Evolutionary conservation across 768 basidiomycete species (phyloP), one percentile per base, ranked within the genome.

Genomic region (Strobilomyces dryophilus): DNA sequence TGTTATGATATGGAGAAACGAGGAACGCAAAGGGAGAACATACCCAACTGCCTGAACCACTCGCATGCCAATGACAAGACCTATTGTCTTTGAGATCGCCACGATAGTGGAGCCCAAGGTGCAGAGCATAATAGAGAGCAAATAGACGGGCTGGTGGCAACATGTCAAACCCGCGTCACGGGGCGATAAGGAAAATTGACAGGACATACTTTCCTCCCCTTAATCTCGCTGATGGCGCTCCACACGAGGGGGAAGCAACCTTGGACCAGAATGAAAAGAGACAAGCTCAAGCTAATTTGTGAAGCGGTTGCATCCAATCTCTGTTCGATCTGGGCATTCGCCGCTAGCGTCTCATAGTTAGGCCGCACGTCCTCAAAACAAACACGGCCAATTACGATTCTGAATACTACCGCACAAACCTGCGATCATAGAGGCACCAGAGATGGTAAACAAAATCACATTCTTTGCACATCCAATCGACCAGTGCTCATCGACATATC

Each of bases 251-350:
- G 53, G 17, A 82, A 62, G 12, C 72, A 64, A 1, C 90, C 90
- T 67, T 92, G 91, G 4, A 85, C 57, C 3, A 86, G 72, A 49
- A 91, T 87, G 66, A 84, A 92, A 12, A 89, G 54, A 0, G 89
- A 85, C 18, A 91, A 68, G 53, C 79, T 85, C 64, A 82, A 72
- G 45, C 87, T 85, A 53, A 93, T 84, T 51, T 87, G 74, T 1
- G 76, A 71, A 32, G 77, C 72, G 0, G 80, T 81, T 4, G 88
- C 82, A 34, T 79, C 77, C 20, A 93, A 73, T 11, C 87, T 75
- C 5, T 65, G 61, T 60, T 87, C 76, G 68, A 90, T 85, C 51
- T 82, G 71, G 18, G 79, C 69, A 27, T 89, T 85, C 7, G 87
- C 83, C 27, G 89, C 88, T 91, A 51, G 8, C 10, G 5, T 34